A percentile compares a stretch with the other conserved stretches of the same genome.
These are phyloP conservation scores for Serendipita sp. DNA, from an alignment of 768 basidiomycete species.

Conservation along the genomic window DNA sequence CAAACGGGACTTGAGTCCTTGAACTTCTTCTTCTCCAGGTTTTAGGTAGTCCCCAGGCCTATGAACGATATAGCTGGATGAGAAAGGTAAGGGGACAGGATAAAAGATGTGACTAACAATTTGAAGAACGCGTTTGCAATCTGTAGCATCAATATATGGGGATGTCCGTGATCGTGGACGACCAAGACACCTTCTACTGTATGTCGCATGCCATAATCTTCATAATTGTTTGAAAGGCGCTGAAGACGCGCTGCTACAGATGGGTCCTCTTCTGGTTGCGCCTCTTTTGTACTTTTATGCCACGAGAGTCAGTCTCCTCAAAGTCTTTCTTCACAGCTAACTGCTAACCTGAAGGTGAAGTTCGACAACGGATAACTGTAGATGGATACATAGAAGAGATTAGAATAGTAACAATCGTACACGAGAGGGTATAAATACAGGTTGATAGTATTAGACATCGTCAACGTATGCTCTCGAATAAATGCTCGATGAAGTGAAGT, in stretches of 20 bases:
- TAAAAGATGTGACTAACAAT: constrained; percentile 40
- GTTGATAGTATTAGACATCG: constrained; percentile 38
- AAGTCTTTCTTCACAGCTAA: neutral
- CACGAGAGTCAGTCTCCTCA: neutral
- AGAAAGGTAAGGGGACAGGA: neutral
- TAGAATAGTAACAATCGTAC: neutral
- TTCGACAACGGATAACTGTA: constrained; percentile 70
- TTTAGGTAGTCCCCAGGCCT: constrained; percentile 98
- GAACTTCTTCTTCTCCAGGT: constrained; percentile 84
- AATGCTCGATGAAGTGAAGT: neutral
- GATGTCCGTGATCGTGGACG: constrained; percentile 92
- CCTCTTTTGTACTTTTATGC: constrained; percentile 66
- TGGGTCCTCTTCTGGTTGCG: constrained; percentile 93
- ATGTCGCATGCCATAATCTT: constrained; percentile 89
- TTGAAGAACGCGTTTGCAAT: constrained; percentile 99
- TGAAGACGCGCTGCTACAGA: constrained; percentile 89
- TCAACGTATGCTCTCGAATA: neutral
- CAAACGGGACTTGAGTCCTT: constrained; percentile 76
- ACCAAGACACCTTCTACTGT: constrained; percentile 83
- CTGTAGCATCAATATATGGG: constrained; percentile 94
- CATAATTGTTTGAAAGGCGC: constrained; percentile 90
- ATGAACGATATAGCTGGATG: neutral
- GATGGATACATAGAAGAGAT: neutral
- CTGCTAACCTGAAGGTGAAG: constrained; percentile 69
- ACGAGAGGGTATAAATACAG: constrained; percentile 21